phyloP scores from a whole-genome alignment of 2,329 filamentous ascomycete species.

The Escovopsis weberi region DNA sequence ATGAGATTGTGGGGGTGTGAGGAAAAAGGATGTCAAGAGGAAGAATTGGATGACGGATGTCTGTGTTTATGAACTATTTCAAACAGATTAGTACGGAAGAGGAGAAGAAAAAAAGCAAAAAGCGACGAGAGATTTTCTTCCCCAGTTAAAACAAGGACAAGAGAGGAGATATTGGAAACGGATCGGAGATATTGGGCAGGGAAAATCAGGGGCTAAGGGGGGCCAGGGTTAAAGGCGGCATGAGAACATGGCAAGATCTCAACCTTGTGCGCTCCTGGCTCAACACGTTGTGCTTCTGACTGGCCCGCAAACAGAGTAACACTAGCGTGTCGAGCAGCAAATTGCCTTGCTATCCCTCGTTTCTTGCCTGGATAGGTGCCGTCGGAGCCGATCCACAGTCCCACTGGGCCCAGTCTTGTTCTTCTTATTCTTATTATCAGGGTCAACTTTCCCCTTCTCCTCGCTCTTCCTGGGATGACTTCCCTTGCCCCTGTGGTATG shows the following conservation, averaged over 20 bases:
- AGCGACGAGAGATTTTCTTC: too few relatives aligned
- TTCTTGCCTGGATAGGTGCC: conserved; percentile 14
- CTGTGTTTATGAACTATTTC: not conserved
- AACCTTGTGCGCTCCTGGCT: conserved; percentile 15
- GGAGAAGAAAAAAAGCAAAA: not conserved
- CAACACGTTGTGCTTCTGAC: not conserved
- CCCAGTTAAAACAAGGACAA: not conserved
- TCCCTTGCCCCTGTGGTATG: too few relatives aligned
- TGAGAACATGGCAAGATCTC: conserved; percentile 2
- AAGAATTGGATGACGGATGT: too few relatives aligned
- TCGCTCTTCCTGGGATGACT: too few relatives aligned
- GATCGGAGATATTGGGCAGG: not conserved
- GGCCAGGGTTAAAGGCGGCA: not conserved
- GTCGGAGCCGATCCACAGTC: conserved; percentile 9
- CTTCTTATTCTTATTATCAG: not conserved
- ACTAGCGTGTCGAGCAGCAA: not conserved
- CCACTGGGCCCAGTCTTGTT: conserved; percentile 17
- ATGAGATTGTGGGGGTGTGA: too few relatives aligned
- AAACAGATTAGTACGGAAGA: conserved; percentile 1
- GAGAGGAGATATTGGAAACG: not conserved
- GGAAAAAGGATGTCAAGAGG: too few relatives aligned
- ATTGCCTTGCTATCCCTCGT: conserved; percentile 12
- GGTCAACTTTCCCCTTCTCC: too few relatives aligned
- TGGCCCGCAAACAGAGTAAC: conserved; percentile 10
- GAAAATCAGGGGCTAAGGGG: not conserved